A percentile compares a stretch with the other conserved stretches of the same genome.
phyloP scores from a whole-genome alignment of 1,139 yeast genomes.

The Suhomyces taliae region DNA sequence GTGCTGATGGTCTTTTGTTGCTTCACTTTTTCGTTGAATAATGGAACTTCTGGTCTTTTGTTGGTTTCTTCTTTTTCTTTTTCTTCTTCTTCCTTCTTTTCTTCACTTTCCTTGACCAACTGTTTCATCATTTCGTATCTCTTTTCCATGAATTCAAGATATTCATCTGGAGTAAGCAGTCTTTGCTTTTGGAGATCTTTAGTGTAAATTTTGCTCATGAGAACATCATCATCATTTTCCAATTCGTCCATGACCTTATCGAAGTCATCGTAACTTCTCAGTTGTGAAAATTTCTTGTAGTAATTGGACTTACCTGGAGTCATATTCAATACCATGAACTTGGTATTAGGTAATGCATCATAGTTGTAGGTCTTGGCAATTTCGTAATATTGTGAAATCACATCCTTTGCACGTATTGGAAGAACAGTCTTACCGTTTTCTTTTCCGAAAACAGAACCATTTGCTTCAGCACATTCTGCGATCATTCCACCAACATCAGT shows the following conservation, averaged over 20 bases:
- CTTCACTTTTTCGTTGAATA: slow-evolving; percentile 5
- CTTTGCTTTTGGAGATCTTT: slow-evolving; percentile 37
- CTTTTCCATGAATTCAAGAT: slow-evolving; percentile 13
- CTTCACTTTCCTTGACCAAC: slow-evolving; percentile 6
- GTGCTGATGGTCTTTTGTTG: slow-evolving; percentile 5
- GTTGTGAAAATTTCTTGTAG: slow-evolving; percentile 57
- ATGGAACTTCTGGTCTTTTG: slow-evolving; percentile 5
- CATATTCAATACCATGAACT: slow-evolving; percentile 75
- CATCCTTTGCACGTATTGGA: slow-evolving; percentile 56
- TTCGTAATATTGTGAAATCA: slow-evolving; percentile 56
- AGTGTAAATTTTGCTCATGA: slow-evolving; percentile 31
- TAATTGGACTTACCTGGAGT: slow-evolving; percentile 74
- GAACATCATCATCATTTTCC: slow-evolving; percentile 29
- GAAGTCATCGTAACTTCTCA: slow-evolving; percentile 58
- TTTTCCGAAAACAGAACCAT: slow-evolving; percentile 70
- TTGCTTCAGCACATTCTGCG: slow-evolving; percentile 85
- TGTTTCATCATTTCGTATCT: slow-evolving; percentile 13
- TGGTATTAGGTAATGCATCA: slow-evolving; percentile 59
- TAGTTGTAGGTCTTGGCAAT: slow-evolving; percentile 40
- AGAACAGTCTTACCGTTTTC: slow-evolving; percentile 11
- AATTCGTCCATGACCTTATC: slow-evolving; percentile 21
- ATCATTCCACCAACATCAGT: slow-evolving; percentile 81
- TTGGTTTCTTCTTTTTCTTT: background rate
- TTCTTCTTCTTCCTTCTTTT: slow-evolving; percentile 1
- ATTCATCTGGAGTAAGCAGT: slow-evolving; percentile 22